Conservation (phyloP, 2,329 filamentous ascomycete species). For the Phialocephala sp. region DNA sequence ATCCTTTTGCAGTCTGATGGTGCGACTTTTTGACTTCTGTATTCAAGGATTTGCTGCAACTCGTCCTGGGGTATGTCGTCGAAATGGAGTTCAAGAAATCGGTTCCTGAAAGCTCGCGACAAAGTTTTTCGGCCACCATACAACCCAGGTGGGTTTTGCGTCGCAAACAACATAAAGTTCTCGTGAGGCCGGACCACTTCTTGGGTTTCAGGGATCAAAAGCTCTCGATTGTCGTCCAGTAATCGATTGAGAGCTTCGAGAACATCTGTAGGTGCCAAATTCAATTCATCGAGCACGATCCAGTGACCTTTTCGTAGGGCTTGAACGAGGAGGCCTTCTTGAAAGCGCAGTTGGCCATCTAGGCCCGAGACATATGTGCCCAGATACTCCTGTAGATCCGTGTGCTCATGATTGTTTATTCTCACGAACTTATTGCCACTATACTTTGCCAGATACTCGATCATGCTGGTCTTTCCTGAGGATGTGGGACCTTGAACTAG, state of each 20-base stretch:
- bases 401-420: conserved; percentile 99
- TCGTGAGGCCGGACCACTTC: conserved; percentile 90
- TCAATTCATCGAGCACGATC: conserved; percentile 98
- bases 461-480: conserved; percentile 98
- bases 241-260: conserved; percentile 94
- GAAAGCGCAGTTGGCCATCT: conserved; percentile 85
- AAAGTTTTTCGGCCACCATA: conserved; percentile 95
- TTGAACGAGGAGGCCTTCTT: conserved; percentile 92
- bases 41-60: conserved; percentile 87
- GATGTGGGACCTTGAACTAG: conserved; percentile 97
- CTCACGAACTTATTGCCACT: conserved; percentile 97
- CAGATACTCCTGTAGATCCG: conserved; percentile 95
- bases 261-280: conserved; percentile 95
- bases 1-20: conserved; percentile 92
- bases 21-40: conserved; percentile 83
- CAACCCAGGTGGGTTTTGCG: conserved; percentile 92
- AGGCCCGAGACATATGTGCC: conserved; percentile 89
- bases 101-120: conserved; percentile 93
- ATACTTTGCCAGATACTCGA: conserved; percentile 95
- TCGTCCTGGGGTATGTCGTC: conserved; percentile 98
- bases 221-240: conserved; percentile 93
- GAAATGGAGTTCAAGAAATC: conserved; percentile 96
- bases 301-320: conserved; percentile 92
- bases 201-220: conserved; percentile 95
- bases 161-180: conserved; percentile 98